Base-by-base conservation (phyloP, 805 yeast species). In the Schwanniomyces vanrijiae region DNA sequence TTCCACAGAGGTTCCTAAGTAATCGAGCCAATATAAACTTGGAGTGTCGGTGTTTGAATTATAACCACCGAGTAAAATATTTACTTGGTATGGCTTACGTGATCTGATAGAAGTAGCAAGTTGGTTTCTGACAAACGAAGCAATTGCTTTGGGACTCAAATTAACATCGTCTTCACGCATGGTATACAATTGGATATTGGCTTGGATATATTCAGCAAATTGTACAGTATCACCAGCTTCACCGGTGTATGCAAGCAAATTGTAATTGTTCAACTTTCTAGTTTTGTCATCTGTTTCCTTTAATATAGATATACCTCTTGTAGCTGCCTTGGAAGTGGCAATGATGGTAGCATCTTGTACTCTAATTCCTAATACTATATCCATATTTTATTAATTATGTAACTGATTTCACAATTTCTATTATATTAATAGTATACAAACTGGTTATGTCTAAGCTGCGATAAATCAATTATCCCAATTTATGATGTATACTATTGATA, bases 191-290 rank as follows among this genome's bases (percentile, higher is more conserved):
- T 88, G 96, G 55, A 90, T 82, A 62, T 94, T 94, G 39, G 96
- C 99, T 66, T 89, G 94, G 52, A 92, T 82, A 61, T 84, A 89
- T 64, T 94, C 98, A 31, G 97, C 96, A 71, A 94, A 94, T 64
- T 91, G 94, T 5, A 86, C 90, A 47, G 97, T 88, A 64, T 94
- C 99, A 51, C 99, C 99, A 3, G 97, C 80, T 65, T 94, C 99
- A 47, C 99, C 99, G 1, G 96, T 86, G 71, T 73, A 91, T 37
- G 97, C 96, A 73, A 94, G 77, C 56, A 91, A 72, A 45, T 88
- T 80, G 63, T 86, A 92, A 33, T 83, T 78, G 56, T 88, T 88
- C 58, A 92, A 76, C 25, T 66, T 69, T 54, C 91, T 73, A 8
- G 78, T 73, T 52, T 73, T 73, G 57, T 73, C 77, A 55, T 73